Base-by-base conservation (phyloP, 306 rosid species). In the Cicer judaicum region DNA sequence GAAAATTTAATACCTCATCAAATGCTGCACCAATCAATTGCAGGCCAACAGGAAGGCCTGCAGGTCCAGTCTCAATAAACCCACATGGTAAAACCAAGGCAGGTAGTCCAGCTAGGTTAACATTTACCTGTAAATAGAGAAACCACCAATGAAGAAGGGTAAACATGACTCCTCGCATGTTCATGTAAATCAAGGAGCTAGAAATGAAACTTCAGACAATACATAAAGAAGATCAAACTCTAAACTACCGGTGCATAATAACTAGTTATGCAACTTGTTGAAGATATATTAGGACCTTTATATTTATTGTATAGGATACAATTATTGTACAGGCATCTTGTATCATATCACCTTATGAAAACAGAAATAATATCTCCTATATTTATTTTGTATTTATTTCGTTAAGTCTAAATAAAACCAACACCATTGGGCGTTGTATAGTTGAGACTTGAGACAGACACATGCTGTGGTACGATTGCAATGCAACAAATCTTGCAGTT, bases 51-150 rank as follows among this genome's bases (percentile, higher is more conserved):
- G 99, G 99, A 74, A 94, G 99, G 70, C 93, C 93, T 24, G 89
- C 80, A n/a, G 87, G 47, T 6, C 96, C 97, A 11, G 89, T 90
- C 41, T 84, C 88, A 78, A 87, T 91, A 87, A 92, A 92, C 73
- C 99, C 99, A 81, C 99, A 94, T 10, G 99, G 99, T 78, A 92
- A 84, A 70, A 92, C 97, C 83, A 94, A 82, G 73, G 99, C 99
- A 75, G 99, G 99, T 63, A 94, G 77, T 74, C 99, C 97, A 61
- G 96, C 99, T 76, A 94, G 87, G 93, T 94, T 94, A 36, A 90
- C 99, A 77, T 94, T 94, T 57, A 94, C 97, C 99, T 94, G 81
- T 36, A 12, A 40, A 80, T 34, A 55, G 38, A 34, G 16, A 78
- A 36, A 60, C 36, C 44, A 73, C 36, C 52, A 47, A 36, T 38